phyloP scores from a whole-genome alignment of 805 yeast species.

The Sugiyamaella boreocaroliniensis region DNA sequence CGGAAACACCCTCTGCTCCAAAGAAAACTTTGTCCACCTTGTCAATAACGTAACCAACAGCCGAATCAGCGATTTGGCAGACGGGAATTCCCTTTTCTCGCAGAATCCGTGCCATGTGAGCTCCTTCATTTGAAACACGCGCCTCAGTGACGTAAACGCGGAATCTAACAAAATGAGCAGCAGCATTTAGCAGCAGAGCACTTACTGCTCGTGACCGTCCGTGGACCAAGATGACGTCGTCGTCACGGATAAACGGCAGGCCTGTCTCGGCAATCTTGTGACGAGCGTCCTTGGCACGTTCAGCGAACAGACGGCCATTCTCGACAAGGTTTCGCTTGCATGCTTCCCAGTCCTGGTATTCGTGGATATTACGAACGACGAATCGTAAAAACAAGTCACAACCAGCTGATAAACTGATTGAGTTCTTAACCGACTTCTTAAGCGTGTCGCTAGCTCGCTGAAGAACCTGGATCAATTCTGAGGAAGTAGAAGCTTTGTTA shows the following conservation, averaged over 20 bases:
- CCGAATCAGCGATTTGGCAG: slow-evolving; percentile 80
- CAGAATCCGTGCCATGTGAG: slow-evolving; percentile 60
- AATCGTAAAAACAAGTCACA: slow-evolving; percentile 95
- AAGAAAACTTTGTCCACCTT: slow-evolving; percentile 89
- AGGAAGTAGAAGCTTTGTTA: slow-evolving; percentile 64
- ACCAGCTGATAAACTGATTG: slow-evolving; percentile 92
- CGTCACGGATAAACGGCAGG: slow-evolving; percentile 82
- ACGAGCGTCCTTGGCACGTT: slow-evolving; percentile 86
- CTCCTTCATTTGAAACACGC: slow-evolving; percentile 73
- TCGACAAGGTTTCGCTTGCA: slow-evolving; percentile 82
- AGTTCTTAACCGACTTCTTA: slow-evolving; percentile 76
- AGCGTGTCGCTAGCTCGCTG: slow-evolving; percentile 69
- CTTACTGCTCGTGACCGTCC: slow-evolving; percentile 88
- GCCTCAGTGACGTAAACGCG: slow-evolving; percentile 91
- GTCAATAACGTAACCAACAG: slow-evolving; percentile 88
- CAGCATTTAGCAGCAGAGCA: slow-evolving; percentile 69
- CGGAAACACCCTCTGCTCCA: slow-evolving; percentile 99
- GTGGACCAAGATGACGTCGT: slow-evolving; percentile 82
- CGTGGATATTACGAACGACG: slow-evolving; percentile 81
- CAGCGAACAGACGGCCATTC: slow-evolving; percentile 86
- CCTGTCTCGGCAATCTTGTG: slow-evolving; percentile 84
- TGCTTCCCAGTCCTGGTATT: slow-evolving; percentile 84
- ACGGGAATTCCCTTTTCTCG: slow-evolving; percentile 76
- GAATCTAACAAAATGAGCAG: slow-evolving; percentile 70
- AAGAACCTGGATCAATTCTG: slow-evolving; percentile 79